Evolutionary conservation across 306 rosid species (phyloP).

Genomic region (Ziziphus jujuba): DNA sequence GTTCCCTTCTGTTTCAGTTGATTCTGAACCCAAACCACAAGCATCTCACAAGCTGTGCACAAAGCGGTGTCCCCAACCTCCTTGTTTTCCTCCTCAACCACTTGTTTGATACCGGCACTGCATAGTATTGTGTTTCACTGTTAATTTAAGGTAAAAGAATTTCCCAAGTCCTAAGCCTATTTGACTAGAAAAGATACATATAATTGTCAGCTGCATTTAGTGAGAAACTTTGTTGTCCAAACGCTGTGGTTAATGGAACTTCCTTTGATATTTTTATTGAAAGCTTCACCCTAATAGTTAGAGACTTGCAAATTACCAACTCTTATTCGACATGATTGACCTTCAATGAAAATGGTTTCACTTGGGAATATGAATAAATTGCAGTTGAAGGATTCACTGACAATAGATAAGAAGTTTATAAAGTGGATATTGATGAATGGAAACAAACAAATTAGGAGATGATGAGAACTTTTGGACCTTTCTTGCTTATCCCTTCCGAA

Average conservation of each 20-base stretch:
- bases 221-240: background rate
- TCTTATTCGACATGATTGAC: no score
- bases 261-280: no score
- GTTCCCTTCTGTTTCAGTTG: conserved; percentile 56
- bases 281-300: no score
- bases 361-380: no score
- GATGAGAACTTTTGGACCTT: conserved; percentile 42
- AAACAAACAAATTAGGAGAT: background rate
- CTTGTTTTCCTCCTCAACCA: conserved; percentile 49
- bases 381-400: background rate
- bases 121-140: conserved; percentile 12
- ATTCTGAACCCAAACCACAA: conserved; percentile 78
- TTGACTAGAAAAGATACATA: background rate
- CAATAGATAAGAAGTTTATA: background rate
- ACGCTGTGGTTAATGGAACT: no score
- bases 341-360: no score
- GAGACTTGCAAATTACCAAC: no score
- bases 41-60: conserved; percentile 75
- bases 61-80: conserved; percentile 34
- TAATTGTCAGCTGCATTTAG: background rate
- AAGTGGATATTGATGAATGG: background rate
- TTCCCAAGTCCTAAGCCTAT: background rate
- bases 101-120: conserved; percentile 67
- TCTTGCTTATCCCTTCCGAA: conserved; percentile 30
- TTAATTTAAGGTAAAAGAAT: conserved; percentile 20